Evolutionary conservation across 495 filamentous ascomycete genomes (phyloP), one percentile per base, ranked within the genome.

Genomic region (Podospora australis): DNA sequence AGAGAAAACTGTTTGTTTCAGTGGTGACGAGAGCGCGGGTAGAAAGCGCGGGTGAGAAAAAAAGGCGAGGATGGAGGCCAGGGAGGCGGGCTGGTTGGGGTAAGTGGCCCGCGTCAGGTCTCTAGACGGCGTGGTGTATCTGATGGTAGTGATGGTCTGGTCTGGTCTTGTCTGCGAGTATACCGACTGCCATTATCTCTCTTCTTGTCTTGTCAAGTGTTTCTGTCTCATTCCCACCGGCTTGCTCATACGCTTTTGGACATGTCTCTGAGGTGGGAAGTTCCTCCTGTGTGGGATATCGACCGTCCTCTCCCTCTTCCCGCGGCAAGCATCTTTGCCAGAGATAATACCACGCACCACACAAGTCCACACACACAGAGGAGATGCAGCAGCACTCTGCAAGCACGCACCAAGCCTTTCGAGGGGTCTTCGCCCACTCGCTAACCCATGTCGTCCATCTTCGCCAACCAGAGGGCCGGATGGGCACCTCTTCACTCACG

Each of bases 401-500:
- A 49, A 34, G 45, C 39, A 50, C 40, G 40, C 39, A 53, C 54
- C 53, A 53, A 50, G 54, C 47, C 50, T 25, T 52, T 23, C 52
- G 39, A 61, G 34, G n/a, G n/a, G 41, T 50, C 53, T 56, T 51
- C 56, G 41, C 49, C 50, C 44, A 44, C 39, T 53, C 53, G 53
- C 52, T 46, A 41, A 51, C 46, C 53, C 60, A 52, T 56, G 56
- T 42, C 36, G 6, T 45, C 21, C 35, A 42, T 46, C 54, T 45
- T 49, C 41, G 49, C 47, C 50, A 52, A 48, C 51, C 54, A 59
- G 25, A 46, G 52, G 36, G 13, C n/a, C 39, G 39, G 24, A 48
- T 24, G 48, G 22, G 30, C 46, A 45, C 22, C 41, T 28, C 39
- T 43, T 45, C 17, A 16, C 34, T 42, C 25, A 13, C 20, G 20